phyloP scores from a whole-genome alignment of 352 stramenopile genomes.

The Phytophthora capsici region DNA sequence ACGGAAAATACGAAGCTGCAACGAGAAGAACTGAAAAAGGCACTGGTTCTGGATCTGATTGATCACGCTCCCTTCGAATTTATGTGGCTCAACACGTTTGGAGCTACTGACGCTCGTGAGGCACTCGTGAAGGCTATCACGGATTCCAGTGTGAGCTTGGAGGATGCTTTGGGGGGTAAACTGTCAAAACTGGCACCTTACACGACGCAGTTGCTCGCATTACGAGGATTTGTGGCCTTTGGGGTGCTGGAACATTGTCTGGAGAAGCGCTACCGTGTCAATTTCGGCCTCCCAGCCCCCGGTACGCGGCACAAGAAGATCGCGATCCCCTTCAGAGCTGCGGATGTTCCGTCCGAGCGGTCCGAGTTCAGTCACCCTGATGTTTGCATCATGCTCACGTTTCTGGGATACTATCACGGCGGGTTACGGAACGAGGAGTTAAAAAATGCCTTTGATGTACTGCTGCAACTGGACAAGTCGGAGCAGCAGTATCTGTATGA shows the following conservation, averaged over 20 bases:
- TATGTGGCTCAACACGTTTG: slow-evolving; percentile 61
- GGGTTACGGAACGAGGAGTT: slow-evolving; percentile 67
- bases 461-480: slow-evolving; percentile 71
- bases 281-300: slow-evolving; percentile 69
- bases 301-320: slow-evolving; percentile 65
- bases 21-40: slow-evolving; percentile 40
- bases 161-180: slow-evolving; percentile 26
- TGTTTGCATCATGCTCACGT: slow-evolving; percentile 79
- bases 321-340: slow-evolving; percentile 86
- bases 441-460: slow-evolving; percentile 48
- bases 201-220: slow-evolving; percentile 51
- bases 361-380: slow-evolving; percentile 92
- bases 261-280: slow-evolving; percentile 85
- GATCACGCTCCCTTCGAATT: slow-evolving; percentile 64
- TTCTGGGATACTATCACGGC: slow-evolving; percentile 87
- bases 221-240: slow-evolving; percentile 81
- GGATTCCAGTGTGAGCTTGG: slow-evolving; percentile 37
- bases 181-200: slow-evolving; percentile 32
- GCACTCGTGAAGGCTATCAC: slow-evolving; percentile 45
- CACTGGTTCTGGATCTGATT: slow-evolving; percentile 69
- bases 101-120: slow-evolving; percentile 6
- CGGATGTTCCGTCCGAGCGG: slow-evolving; percentile 80
- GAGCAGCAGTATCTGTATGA: slow-evolving; percentile 71
- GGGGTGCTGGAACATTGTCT: slow-evolving; percentile 83
- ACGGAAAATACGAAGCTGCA: slow-evolving; percentile 19